phyloP scores from a whole-genome alignment of 768 basidiomycete genomes.

The Trametes elegans region DNA sequence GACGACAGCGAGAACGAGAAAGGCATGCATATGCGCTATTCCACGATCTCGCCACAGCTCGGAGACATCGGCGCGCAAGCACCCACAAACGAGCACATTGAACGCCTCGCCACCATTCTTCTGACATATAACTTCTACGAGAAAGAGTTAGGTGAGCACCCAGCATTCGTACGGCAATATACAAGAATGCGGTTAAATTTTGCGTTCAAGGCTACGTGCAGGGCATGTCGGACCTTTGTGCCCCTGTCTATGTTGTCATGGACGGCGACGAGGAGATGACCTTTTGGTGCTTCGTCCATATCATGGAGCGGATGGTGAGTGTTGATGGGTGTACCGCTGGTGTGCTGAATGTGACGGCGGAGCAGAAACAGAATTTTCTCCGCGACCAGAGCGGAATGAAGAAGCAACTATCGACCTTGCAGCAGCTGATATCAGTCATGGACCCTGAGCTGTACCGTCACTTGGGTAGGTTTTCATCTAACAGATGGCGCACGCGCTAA shows the following conservation, averaged over 20 bases:
- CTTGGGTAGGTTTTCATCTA: slow-evolving; percentile 52
- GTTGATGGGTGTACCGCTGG: too few relatives aligned
- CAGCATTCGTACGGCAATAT: neutral
- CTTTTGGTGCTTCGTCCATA: slow-evolving; percentile 94
- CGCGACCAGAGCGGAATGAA: slow-evolving; percentile 99
- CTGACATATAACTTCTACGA: slow-evolving; percentile 91
- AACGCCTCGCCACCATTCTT: slow-evolving; percentile 80
- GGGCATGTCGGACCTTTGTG: slow-evolving; percentile 96
- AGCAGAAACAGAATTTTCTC: slow-evolving; percentile 89
- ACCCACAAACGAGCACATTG: slow-evolving; percentile 88
- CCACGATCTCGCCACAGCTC: slow-evolving; percentile 72
- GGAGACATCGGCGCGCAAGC: slow-evolving; percentile 83
- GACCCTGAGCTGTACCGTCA: slow-evolving; percentile 95
- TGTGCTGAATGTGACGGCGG: too few relatives aligned
- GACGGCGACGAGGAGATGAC: slow-evolving; percentile 85
- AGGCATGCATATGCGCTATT: slow-evolving; percentile 51
- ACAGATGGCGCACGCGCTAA: neutral
- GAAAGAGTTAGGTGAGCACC: slow-evolving; percentile 73
- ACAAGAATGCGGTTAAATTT: slow-evolving; percentile 17
- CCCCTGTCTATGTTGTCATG: slow-evolving; percentile 91
- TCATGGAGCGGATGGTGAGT: slow-evolving; percentile 94
- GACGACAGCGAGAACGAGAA: slow-evolving; percentile 60
- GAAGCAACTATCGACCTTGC: slow-evolving; percentile 83
- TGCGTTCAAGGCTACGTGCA: slow-evolving; percentile 83
- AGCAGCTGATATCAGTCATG: slow-evolving; percentile 89